Evolutionary conservation across 2,329 filamentous ascomycete species (phyloP).

Genomic region (Phialophora tarda): DNA sequence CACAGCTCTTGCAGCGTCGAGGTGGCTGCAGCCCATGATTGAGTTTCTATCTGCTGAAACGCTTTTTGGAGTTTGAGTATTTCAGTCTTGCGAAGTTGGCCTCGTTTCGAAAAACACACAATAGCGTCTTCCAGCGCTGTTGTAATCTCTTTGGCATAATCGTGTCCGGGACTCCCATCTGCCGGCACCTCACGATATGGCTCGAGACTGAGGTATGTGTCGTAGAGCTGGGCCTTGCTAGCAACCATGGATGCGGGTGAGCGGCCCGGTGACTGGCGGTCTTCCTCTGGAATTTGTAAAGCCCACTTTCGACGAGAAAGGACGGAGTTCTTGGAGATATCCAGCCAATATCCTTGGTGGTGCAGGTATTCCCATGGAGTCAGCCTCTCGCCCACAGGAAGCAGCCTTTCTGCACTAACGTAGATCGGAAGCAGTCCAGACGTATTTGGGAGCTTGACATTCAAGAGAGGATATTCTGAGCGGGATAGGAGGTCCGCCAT

Average conservation of each 20-base stretch:
- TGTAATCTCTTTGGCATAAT: conserved; percentile 60
- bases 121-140: conserved; percentile 55
- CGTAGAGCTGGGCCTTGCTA: conserved; percentile 60
- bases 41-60: conserved; percentile 58
- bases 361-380: conserved; percentile 65
- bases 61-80: conserved; percentile 61
- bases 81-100: conserved; percentile 61
- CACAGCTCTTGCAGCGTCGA: conserved; percentile 60
- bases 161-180: conserved; percentile 52
- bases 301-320: conserved; percentile 58
- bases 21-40: conserved; percentile 58
- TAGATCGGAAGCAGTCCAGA: conserved; percentile 48
- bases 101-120: conserved; percentile 57
- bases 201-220: conserved; percentile 65
- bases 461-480: conserved; percentile 54
- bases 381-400: conserved; percentile 56
- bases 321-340: conserved; percentile 59
- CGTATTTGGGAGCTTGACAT: conserved; percentile 38
- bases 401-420: conserved; percentile 55
- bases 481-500: conserved; percentile 66
- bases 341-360: conserved; percentile 67
- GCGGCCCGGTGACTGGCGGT: conserved; percentile 60
- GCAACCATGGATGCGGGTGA: conserved; percentile 62
- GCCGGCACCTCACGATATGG: conserved; percentile 61
- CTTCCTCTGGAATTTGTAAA: conserved; percentile 63